Conservation (phyloP, 352 stramenopile genomes). For the Globisporangium cystogenes region DNA sequence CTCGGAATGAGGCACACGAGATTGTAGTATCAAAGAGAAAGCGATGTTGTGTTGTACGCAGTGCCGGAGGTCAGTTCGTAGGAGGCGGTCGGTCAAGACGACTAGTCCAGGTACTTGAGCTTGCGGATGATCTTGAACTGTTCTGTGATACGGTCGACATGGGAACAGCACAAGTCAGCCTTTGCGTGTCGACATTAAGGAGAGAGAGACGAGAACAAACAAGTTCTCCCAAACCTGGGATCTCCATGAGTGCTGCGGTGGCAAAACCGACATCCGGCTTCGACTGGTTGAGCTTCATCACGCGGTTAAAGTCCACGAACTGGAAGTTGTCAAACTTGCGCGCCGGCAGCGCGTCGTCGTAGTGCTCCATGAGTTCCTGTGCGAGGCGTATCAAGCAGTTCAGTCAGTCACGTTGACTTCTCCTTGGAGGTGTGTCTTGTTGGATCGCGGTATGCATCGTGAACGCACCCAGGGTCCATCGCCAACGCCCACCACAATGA, state of each 20-base stretch:
- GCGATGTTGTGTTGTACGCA: too few relatives aligned
- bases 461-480: slow-evolving; percentile 62
- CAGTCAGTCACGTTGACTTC: background rate
- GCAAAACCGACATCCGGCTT: slow-evolving; percentile 65
- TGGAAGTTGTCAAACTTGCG: slow-evolving; percentile 79
- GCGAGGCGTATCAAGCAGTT: background rate
- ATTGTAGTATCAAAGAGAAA: background rate
- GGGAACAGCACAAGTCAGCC: slow-evolving; percentile 1
- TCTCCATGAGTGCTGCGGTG: slow-evolving; percentile 57
- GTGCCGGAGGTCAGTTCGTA: too few relatives aligned
- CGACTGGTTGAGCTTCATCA: slow-evolving; percentile 38
- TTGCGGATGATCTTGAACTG: slow-evolving; percentile 48
- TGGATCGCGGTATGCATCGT: too few relatives aligned
- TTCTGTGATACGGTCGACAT: slow-evolving; percentile 12
- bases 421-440: too few relatives aligned
- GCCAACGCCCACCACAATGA: slow-evolving; percentile 70
- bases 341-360: slow-evolving; percentile 43
- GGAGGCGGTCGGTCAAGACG: too few relatives aligned
- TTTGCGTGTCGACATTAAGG: background rate
- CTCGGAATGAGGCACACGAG: background rate
- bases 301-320: slow-evolving; percentile 60
- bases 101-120: slow-evolving; percentile 28
- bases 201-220: too few relatives aligned
- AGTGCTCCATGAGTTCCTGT: slow-evolving; percentile 60
- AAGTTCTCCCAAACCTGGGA: slow-evolving; percentile 26